Evolutionary conservation across 495 filamentous ascomycete species (phyloP).

Genomic region (Paragyromitra xinjiangensis): DNA sequence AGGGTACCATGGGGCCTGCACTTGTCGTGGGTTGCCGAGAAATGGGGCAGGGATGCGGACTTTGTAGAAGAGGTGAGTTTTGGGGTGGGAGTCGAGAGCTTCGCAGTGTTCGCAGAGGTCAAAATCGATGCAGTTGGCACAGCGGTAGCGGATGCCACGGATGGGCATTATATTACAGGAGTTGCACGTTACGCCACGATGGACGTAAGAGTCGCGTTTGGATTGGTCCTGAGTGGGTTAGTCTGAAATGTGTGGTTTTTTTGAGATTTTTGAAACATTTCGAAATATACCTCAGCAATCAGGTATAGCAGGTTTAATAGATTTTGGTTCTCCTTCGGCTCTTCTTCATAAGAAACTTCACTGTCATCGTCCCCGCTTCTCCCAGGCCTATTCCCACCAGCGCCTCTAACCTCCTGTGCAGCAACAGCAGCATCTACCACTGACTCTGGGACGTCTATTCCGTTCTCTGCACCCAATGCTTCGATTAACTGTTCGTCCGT

Average conservation of each 20-base stretch:
- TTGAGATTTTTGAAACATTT: neutral
- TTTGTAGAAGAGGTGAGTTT: constrained; percentile 97
- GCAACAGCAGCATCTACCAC: constrained; percentile 49
- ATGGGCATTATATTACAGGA: constrained; percentile 85
- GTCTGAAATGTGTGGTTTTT: neutral
- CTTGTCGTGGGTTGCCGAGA: constrained; percentile 71
- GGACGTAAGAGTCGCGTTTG: constrained; percentile 81
- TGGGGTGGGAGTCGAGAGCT: constrained; percentile 80
- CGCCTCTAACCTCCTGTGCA: constrained; percentile 54
- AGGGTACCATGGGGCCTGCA: constrained; percentile 86
- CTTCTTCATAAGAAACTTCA: constrained; percentile 46
- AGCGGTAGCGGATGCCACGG: constrained; percentile 88
- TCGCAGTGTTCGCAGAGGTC: constrained; percentile 92
- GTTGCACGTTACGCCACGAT: constrained; percentile 93
- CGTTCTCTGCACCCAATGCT: constrained; percentile 25
- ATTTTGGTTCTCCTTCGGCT: constrained; percentile 65
- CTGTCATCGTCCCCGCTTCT: constrained; percentile 45
- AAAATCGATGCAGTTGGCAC: constrained; percentile 90
- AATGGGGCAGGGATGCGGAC: constrained; percentile 77
- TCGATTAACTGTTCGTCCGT: constrained; percentile 49
- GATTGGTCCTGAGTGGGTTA: constrained; percentile 52
- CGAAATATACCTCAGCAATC: constrained; percentile 64
- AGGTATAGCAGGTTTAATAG: constrained; percentile 68
- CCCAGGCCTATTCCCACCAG: constrained; percentile 34
- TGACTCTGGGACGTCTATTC: constrained; percentile 46